Conservation (phyloP, 2,329 filamentous ascomycete genomes). For the Epichloe coenophiala region DNA sequence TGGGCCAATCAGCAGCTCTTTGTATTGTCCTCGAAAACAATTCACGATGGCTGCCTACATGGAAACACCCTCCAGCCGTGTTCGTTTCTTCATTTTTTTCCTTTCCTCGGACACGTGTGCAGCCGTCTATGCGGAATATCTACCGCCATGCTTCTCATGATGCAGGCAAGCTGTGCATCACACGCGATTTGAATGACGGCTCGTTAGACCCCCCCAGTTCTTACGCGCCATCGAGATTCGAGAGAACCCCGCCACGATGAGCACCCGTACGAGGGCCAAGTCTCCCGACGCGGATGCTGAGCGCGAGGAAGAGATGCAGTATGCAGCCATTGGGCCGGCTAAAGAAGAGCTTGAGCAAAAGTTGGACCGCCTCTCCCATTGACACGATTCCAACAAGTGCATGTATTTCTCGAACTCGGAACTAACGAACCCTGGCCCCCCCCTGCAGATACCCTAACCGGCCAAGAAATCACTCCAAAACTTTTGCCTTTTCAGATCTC, state of each 20-base stretch:
- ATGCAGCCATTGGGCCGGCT: slow-evolving; percentile 25
- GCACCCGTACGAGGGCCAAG: slow-evolving; percentile 7
- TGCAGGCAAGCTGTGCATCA: background rate
- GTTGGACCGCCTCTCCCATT: slow-evolving; percentile 12
- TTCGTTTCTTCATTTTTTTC: too few relatives aligned
- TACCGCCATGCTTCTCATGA: background rate
- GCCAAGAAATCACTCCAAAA: slow-evolving; percentile 67
- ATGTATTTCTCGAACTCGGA: background rate
- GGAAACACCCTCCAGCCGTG: too few relatives aligned
- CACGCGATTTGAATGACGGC: background rate
- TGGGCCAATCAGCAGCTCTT: too few relatives aligned
- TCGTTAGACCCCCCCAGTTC: background rate
- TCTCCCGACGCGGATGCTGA: slow-evolving; percentile 26
- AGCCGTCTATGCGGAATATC: too few relatives aligned
- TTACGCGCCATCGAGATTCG: background rate
- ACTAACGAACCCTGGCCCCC: background rate
- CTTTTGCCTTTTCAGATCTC: slow-evolving; percentile 70
- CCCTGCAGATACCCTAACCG: slow-evolving; percentile 61
- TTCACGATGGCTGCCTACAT: too few relatives aligned
- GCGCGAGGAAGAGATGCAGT: slow-evolving; percentile 40
- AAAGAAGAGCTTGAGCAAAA: slow-evolving; percentile 31
- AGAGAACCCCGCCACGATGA: background rate
- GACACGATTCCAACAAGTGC: background rate
- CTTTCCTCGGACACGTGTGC: too few relatives aligned
- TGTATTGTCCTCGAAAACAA: too few relatives aligned